phyloP scores from a whole-genome alignment of 495 filamentous ascomycete genomes.

The Apiosordaria backusii region DNA sequence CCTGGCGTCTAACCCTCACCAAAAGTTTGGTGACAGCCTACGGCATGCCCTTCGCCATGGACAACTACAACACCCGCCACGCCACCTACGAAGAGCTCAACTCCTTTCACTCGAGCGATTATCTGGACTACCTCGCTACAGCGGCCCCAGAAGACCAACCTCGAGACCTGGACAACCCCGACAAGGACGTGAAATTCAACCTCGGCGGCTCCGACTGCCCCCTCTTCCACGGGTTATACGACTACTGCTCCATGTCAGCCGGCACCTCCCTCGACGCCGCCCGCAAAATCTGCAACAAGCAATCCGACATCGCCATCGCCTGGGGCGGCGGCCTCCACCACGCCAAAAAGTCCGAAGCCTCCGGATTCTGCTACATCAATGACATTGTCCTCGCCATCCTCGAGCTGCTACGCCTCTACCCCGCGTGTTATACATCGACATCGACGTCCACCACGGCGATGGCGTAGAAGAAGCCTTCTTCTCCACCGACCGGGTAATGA shows the following conservation, averaged over 20 bases:
- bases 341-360: conserved; percentile 94
- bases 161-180: conserved; percentile 47
- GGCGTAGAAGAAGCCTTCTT: conserved; percentile 98
- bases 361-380: conserved; percentile 98
- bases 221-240: conserved; percentile 91
- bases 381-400: conserved; percentile 97
- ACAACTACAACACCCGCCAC: conserved; percentile 74
- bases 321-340: conserved; percentile 98
- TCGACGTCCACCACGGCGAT: conserved; percentile 97
- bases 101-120: conserved; percentile 82
- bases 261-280: conserved; percentile 90
- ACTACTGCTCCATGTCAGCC: conserved; percentile 90
- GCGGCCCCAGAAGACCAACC: conserved; percentile 47
- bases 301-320: conserved; percentile 93
- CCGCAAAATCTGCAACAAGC: conserved; percentile 76
- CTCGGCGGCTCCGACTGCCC: conserved; percentile 90
- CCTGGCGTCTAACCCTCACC: conserved; percentile 91
- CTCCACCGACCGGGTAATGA: conserved; percentile 97
- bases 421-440: conserved; percentile 94
- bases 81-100: conserved; percentile 85
- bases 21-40: conserved; percentile 92
- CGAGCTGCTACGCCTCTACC: conserved; percentile 89
- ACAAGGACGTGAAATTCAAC: conserved; percentile 63
- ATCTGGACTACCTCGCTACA: conserved; percentile 77
- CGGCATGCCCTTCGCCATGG: conserved; percentile 94